Evolutionary conservation across 2,329 filamentous ascomycete genomes (phyloP), one percentile per base, ranked within the genome.

Genomic region (Didymella pomorum): DNA sequence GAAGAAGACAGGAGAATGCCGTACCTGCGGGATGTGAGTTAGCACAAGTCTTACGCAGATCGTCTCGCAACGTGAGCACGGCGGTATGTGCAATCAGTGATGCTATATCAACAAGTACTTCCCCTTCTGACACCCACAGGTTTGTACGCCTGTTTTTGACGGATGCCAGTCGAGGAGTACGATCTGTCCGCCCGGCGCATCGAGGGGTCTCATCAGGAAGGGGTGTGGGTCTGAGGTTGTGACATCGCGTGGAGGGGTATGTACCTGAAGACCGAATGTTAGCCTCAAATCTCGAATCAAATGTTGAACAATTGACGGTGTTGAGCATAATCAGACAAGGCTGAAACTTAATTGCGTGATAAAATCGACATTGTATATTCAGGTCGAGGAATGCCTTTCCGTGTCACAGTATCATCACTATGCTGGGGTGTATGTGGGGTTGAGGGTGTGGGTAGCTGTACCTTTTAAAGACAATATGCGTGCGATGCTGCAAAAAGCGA

Each of bases 141-240:
- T 86, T 87, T 87, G 86, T 87, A 88, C 83, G 84, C 79, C 80
- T 80, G 79, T 78, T 84, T 80, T 82, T 71, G 67, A 78, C 76
- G 82, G 80, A 79, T 82, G 81, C 73, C 73, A 74, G 76, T 73
- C 72, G 67, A 79, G 75, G 79, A 79, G 81, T 79, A 83, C 80
- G 71, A 79, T 88, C 82, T 87, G 86, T 87, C 86, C 86, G 86
- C 86, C 86, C 85, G 86, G 85, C 85, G 86, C 85, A 87, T 87
- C 85, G 84, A 84, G 75, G 50, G 79, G 82, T 88, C 83, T 83
- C 74, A 74, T 88, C 86, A 87, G 84, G 71, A 75, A 61, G 65
- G 62, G 70, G 20, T 5, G n/a, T 33, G 33, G 20, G 14, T 43
- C 45, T 26, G 39, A 23, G 29, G 3, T 18, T 46, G 28, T 26